A percentile compares a stretch with the other conserved stretches of the same genome.
phyloP scores from a whole-genome alignment of 2,329 filamentous ascomycete genomes.

The Colletotrichum spaethianum region DNA sequence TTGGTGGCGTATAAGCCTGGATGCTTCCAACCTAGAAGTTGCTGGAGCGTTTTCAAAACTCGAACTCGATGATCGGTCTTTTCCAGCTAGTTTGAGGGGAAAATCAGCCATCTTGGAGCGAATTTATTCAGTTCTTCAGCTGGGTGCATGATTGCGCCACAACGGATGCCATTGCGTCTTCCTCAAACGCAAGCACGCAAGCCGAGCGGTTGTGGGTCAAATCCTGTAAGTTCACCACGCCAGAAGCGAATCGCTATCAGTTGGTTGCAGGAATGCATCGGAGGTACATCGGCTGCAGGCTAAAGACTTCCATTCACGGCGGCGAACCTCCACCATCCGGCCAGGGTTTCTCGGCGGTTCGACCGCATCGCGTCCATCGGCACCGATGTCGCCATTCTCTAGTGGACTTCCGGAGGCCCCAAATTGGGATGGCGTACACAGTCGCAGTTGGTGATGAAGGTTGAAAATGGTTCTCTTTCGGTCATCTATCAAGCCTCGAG shows the following conservation, averaged over 20 bases:
- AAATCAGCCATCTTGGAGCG: background rate
- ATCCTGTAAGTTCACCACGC: background rate
- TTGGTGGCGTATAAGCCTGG: background rate
- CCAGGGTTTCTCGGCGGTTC: constrained; percentile 3
- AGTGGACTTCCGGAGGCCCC: background rate
- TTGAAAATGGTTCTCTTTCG: background rate
- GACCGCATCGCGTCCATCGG: background rate
- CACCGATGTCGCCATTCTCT: constrained; percentile 14
- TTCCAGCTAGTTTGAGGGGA: too few relatives aligned
- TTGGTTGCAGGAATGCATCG: background rate
- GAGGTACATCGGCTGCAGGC: background rate
- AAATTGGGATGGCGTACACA: background rate
- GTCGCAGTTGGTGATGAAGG: background rate
- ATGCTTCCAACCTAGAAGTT: background rate
- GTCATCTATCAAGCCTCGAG: background rate
- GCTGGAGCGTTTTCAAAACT: background rate
- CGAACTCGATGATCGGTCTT: too few relatives aligned
- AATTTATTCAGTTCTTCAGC: constrained; percentile 4
- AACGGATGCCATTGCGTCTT: constrained; percentile 32
- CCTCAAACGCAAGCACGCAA: constrained; percentile 33
- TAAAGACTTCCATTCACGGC: background rate
- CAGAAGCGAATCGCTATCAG: background rate
- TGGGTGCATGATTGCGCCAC: constrained; percentile 22
- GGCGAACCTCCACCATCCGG: too few relatives aligned
- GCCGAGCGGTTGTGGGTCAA: constrained; percentile 18